These are phyloP conservation scores for Spizellomyces sp. DNA, from an alignment of 192 early-diverging fungal species.

Conservation along the genomic window DNA sequence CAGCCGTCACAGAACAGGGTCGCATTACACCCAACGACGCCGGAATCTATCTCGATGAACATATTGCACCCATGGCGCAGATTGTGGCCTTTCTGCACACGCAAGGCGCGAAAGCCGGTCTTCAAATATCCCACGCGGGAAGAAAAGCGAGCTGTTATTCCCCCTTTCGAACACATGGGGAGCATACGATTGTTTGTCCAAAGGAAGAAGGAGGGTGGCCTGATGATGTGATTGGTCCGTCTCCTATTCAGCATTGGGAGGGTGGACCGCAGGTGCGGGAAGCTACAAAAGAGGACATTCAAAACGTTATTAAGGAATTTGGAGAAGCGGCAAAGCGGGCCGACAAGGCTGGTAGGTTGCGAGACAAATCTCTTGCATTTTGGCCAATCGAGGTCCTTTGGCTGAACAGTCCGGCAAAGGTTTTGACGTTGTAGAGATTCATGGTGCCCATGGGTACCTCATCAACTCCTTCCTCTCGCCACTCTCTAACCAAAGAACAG, in stretches of 20 bases:
- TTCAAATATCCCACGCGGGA: conserved; percentile 86
- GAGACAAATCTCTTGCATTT: too few relatives aligned
- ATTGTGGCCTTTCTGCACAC: conserved; percentile 67
- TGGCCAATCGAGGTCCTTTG: too few relatives aligned
- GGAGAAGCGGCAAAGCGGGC: conserved; percentile 72
- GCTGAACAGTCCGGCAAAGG: too few relatives aligned
- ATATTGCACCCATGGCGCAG: conserved; percentile 58
- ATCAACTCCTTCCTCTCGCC: conserved; percentile 79
- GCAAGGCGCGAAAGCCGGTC: conserved; percentile 49
- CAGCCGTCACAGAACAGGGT: conserved; percentile 50
- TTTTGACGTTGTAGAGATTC: conserved; percentile 90
- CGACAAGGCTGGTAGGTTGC: conserved; percentile 47
- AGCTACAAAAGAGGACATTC: conserved; percentile 58
- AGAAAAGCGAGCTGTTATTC: conserved; percentile 63
- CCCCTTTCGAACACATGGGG: conserved; percentile 25
- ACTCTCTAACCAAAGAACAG: conserved; percentile 82
- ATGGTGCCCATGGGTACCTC: conserved; percentile 90
- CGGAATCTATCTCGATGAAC: conserved; percentile 84
- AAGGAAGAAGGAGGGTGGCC: conserved; percentile 69
- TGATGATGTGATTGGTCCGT: conserved; percentile 62
- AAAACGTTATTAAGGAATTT: conserved; percentile 55
- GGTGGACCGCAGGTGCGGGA: conserved; percentile 45
- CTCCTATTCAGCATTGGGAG: conserved; percentile 1
- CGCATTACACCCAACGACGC: conserved; percentile 76
- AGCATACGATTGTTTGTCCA: conserved; percentile 28